Percentiles rank a stretch among this genome's conserved stretches.
phyloP scores from a whole-genome alignment of 106 monocot genomes.

The Apostasia shenzhenica region DNA sequence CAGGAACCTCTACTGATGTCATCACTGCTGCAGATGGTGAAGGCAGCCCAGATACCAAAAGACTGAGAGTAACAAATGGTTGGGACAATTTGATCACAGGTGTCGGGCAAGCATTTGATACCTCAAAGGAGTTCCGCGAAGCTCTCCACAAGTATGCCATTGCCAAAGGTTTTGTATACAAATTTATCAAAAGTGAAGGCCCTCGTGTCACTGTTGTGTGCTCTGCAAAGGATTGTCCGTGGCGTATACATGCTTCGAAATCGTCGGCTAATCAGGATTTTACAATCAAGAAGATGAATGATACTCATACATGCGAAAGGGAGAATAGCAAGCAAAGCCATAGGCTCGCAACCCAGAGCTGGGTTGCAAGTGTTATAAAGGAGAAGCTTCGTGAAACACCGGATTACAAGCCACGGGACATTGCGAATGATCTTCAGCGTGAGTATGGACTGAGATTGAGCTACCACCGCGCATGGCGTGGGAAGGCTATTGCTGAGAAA shows the following conservation, averaged over 20 bases:
- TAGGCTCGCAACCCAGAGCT: constrained; percentile 81
- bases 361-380: constrained; percentile 94
- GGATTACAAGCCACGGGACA: constrained; percentile 82
- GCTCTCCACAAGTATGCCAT: constrained; percentile 91
- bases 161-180: constrained; percentile 77
- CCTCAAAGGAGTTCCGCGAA: constrained; percentile 70
- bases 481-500: constrained; percentile 73
- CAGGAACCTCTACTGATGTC: constrained; percentile 36
- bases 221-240: constrained; percentile 66
- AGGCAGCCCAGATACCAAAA: constrained; percentile 31
- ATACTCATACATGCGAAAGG: constrained; percentile 56
- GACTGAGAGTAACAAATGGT: constrained; percentile 31
- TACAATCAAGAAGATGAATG: constrained; percentile 70
- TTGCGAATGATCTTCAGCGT: constrained; percentile 72
- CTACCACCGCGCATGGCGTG: constrained; percentile 87
- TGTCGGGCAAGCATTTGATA: constrained; percentile 76
- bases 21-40: constrained; percentile 22
- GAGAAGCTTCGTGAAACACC: constrained; percentile 82
- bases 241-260: constrained; percentile 82
- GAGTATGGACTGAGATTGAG: constrained; percentile 92
- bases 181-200: constrained; percentile 78
- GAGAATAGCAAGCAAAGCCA: constrained; percentile 45
- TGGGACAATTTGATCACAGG: constrained; percentile 80
- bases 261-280: constrained; percentile 54
- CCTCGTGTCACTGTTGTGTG: constrained; percentile 81